Percentiles rank a stretch among this genome's conserved stretches.
Conservation (phyloP, 2,329 filamentous ascomycete genomes). For the Microcera coccophila region DNA sequence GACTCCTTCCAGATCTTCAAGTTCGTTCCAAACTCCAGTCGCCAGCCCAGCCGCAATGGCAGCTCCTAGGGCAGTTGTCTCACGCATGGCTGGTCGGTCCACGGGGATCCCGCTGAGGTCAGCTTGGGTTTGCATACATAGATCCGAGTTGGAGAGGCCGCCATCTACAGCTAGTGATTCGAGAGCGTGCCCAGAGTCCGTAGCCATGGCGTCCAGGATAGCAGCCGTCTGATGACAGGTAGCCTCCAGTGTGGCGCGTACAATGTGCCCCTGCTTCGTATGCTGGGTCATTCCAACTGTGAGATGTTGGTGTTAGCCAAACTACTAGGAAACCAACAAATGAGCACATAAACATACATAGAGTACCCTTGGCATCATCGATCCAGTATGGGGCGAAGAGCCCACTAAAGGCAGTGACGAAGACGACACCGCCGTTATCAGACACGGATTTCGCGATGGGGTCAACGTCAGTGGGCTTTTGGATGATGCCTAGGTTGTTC, state of each 20-base stretch:
- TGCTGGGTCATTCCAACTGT: constrained; percentile 77
- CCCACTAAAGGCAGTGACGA: constrained; percentile 88
- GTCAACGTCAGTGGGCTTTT: constrained; percentile 47
- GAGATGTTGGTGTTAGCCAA: constrained; percentile 3
- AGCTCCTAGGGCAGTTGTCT: constrained; percentile 83
- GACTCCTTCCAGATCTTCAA: constrained; percentile 69
- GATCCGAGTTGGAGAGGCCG: constrained; percentile 81
- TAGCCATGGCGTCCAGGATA: constrained; percentile 87
- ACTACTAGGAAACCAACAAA: background rate
- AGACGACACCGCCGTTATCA: constrained; percentile 78
- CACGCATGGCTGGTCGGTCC: constrained; percentile 80
- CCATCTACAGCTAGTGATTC: constrained; percentile 78
- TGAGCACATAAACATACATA: constrained; percentile 52
- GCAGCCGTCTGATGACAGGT: constrained; percentile 91
- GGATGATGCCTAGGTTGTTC: constrained; percentile 60
- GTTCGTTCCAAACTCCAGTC: constrained; percentile 70
- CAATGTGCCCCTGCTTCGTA: constrained; percentile 81
- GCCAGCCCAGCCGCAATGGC: constrained; percentile 88
- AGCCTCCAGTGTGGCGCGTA: constrained; percentile 83
- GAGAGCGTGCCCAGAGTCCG: constrained; percentile 74
- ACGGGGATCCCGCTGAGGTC: constrained; percentile 80
- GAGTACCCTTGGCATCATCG: constrained; percentile 83
- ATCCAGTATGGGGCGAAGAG: constrained; percentile 95
- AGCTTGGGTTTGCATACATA: constrained; percentile 90
- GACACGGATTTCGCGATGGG: constrained; percentile 49